A percentile compares a stretch with the other conserved stretches of the same genome.
These are phyloP conservation scores for Melanomma pulvis-pyrius DNA, from an alignment of 495 filamentous ascomycete genomes.

Conservation along the genomic window DNA sequence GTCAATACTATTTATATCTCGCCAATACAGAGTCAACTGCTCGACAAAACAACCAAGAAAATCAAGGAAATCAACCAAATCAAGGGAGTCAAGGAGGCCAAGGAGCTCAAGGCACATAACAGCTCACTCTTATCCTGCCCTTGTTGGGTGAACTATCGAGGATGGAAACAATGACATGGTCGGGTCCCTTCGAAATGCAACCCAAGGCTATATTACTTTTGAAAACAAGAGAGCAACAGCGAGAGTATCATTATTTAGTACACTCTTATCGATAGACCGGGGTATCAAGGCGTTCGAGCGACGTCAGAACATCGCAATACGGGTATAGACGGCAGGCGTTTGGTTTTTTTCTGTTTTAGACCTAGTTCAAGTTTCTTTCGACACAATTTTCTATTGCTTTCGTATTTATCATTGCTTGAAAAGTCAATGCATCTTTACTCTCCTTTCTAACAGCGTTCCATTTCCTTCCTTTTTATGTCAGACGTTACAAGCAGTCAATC, in stretches of 20 bases:
- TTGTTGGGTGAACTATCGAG: too few relatives aligned
- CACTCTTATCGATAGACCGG: too few relatives aligned
- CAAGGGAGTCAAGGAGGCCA: background rate
- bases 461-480: background rate
- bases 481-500: background rate
- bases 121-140: background rate
- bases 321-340: too few relatives aligned
- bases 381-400: background rate
- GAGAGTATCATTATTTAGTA: too few relatives aligned
- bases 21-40: background rate
- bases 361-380: background rate
- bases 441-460: background rate
- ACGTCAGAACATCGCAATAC: too few relatives aligned
- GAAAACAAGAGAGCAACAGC: too few relatives aligned
- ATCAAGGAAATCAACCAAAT: background rate
- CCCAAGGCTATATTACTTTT: too few relatives aligned
- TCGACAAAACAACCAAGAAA: background rate
- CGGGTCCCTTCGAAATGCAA: too few relatives aligned
- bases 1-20: conserved; percentile 24
- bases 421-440: background rate
- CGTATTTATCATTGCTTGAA: background rate
- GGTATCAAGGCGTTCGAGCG: too few relatives aligned
- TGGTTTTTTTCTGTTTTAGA: too few relatives aligned
- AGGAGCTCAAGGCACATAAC: background rate
- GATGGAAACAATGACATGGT: background rate